These are phyloP conservation scores for Boletus rufocinnamomeus DNA, from an alignment of 768 basidiomycete species.

Conservation along the genomic window DNA sequence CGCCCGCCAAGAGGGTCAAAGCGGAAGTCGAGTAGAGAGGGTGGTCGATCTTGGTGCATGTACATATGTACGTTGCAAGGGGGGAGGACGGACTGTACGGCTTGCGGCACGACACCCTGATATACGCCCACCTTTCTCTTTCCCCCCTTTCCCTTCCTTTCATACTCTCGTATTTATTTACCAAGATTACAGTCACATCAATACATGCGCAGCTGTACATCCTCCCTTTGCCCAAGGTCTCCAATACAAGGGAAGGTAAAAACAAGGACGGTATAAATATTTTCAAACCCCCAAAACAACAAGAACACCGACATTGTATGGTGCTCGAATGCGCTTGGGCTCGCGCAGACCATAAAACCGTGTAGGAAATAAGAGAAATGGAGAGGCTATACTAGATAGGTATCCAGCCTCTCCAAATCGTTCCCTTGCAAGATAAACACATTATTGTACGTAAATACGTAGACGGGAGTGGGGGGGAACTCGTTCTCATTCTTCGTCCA, in stretches of 20 bases:
- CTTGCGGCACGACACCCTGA: background rate
- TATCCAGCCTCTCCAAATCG: constrained; percentile 31
- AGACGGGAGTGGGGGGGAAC: background rate
- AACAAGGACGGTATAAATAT: constrained; percentile 31
- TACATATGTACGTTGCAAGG: background rate
- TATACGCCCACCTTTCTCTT: background rate
- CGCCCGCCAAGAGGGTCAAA: constrained; percentile 31
- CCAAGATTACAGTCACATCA: constrained; percentile 25
- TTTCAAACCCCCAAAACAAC: constrained; percentile 9
- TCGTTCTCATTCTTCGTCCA: constrained; percentile 10
- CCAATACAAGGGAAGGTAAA: constrained; percentile 14
- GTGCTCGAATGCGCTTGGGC: background rate
- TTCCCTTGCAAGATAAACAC: constrained; percentile 26
- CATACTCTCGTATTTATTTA: constrained; percentile 7
- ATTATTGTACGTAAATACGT: constrained; percentile 35
- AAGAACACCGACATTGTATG: constrained; percentile 5
- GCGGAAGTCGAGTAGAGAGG: constrained; percentile 22
- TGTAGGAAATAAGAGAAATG: constrained; percentile 6
- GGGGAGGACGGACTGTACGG: background rate
- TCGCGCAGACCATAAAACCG: constrained; percentile 9
- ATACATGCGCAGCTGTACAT: constrained; percentile 27
- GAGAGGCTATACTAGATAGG: constrained; percentile 32
- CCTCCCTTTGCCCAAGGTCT: constrained; percentile 13
- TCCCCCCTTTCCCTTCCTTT: background rate
- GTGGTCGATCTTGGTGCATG: background rate